phyloP scores from a whole-genome alignment of 257 asterid genomes.

The Jasminum sambac region DNA sequence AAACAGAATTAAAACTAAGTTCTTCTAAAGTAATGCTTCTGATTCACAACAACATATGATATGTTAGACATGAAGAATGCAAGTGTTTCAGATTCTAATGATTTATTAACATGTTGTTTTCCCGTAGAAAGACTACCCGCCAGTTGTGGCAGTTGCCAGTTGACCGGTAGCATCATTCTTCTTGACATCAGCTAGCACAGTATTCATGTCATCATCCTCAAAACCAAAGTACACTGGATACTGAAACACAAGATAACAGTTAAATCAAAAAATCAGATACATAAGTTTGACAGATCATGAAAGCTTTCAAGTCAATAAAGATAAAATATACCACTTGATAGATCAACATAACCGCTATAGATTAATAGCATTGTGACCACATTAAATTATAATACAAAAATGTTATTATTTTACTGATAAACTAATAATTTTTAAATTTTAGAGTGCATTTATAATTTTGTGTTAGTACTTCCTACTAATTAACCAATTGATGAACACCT shows the following conservation, averaged over 20 bases:
- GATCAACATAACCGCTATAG: no score
- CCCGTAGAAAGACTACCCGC: constrained; percentile 69
- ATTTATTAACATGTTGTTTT: constrained; percentile 1
- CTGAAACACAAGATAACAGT: constrained; percentile 49
- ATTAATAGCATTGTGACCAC: no score
- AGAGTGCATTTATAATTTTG: no score
- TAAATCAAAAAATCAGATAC: constrained; percentile 12
- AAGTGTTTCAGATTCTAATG: constrained; percentile 1
- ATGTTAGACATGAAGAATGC: background rate
- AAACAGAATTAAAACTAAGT: constrained; percentile 4
- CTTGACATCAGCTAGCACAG: constrained; percentile 82
- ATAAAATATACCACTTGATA: background rate
- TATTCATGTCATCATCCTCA: constrained; percentile 67
- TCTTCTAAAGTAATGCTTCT: background rate
- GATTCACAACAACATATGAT: constrained; percentile 8
- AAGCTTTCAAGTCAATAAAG: constrained; percentile 11
- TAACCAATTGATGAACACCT: no score
- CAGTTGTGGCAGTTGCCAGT: constrained; percentile 95
- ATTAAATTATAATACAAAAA: no score
- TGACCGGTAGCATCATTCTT: constrained; percentile 88
- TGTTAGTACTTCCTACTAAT: no score
- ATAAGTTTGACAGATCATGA: background rate
- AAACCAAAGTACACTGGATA: constrained; percentile 95
- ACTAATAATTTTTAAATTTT: no score
- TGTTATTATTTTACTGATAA: no score